Evolutionary conservation across 1,284 basidiomycete genomes (phyloP).

Genomic region (Mycena sp.): DNA sequence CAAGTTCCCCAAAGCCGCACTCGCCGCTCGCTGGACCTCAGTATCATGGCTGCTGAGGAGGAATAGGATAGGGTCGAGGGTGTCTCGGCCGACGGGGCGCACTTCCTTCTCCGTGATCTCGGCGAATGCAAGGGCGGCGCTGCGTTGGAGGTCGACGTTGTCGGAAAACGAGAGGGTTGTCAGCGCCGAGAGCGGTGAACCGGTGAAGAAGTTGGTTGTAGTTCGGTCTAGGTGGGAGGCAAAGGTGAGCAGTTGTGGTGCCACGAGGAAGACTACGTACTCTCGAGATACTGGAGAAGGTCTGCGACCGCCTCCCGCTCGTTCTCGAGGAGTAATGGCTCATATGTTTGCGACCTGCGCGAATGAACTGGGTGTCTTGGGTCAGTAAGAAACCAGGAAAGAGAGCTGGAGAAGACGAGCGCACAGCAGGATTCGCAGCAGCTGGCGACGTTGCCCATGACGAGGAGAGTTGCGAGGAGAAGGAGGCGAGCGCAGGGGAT

Average conservation of each 20-base stretch:
- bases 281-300: conserved; percentile 96
- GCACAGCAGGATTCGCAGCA: conserved; percentile 84
- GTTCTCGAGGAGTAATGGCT: conserved; percentile 96
- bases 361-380: conserved; percentile 65
- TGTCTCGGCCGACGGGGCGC: conserved; percentile 95
- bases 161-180: conserved; percentile 99
- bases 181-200: conserved; percentile 91
- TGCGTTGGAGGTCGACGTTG: conserved; percentile 99
- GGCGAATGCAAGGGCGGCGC: conserved; percentile 97
- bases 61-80: conserved; percentile 98
- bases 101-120: conserved; percentile 99
- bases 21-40: conserved; percentile 98
- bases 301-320: conserved; percentile 99
- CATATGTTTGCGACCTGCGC: conserved; percentile 86
- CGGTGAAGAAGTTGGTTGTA: conserved; percentile 96
- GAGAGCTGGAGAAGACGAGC: conserved; percentile 41
- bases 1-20: conserved; percentile 97
- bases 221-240: conserved; percentile 87
- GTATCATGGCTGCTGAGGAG: conserved; percentile 98
- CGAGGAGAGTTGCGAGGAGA: not conserved
- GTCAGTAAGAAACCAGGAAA: conserved; percentile 19
- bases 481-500: not conserved
- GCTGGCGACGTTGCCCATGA: conserved; percentile 68
- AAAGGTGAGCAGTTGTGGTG: conserved; percentile 23
- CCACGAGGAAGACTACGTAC: conserved; percentile 59